A percentile compares a stretch with the other conserved stretches of the same genome.
phyloP scores from a whole-genome alignment of 257 asterid species.

The Prunella vulgaris region DNA sequence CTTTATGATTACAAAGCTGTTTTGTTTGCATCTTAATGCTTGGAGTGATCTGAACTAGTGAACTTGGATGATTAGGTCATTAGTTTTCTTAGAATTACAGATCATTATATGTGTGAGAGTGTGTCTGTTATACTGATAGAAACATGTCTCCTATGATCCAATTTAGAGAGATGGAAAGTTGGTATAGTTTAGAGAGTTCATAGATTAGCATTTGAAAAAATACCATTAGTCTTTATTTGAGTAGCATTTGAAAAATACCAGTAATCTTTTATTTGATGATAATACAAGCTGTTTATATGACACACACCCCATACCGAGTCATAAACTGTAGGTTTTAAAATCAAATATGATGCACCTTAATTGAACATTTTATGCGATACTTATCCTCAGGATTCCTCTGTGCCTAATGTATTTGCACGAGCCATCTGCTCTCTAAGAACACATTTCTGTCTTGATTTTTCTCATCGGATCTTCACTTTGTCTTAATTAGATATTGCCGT shows the following conservation, averaged over 20 bases:
- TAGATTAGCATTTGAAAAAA: background rate
- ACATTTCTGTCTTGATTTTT: background rate
- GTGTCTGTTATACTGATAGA: background rate
- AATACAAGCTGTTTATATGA: background rate
- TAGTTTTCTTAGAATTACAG: background rate
- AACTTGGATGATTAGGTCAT: background rate
- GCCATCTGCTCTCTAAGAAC: background rate
- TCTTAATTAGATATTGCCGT: slow-evolving; percentile 69
- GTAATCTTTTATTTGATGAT: background rate
- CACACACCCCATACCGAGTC: background rate
- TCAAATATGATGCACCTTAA: background rate
- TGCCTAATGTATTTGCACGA: slow-evolving; percentile 4
- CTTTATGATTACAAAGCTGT: background rate
- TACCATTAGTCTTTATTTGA: background rate
- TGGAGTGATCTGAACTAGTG: background rate
- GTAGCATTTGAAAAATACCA: background rate
- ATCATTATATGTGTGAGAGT: background rate
- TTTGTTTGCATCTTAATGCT: background rate
- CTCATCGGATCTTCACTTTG: slow-evolving; percentile 4
- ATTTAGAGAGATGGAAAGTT: background rate
- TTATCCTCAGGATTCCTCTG: background rate
- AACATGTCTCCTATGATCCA: background rate
- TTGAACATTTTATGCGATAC: background rate
- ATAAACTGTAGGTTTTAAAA: background rate
- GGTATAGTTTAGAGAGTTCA: background rate